Percentiles rank a stretch among this genome's conserved stretches.
phyloP scores from a whole-genome alignment of 2,329 filamentous ascomycete species.

The Talaromyces sp. region DNA sequence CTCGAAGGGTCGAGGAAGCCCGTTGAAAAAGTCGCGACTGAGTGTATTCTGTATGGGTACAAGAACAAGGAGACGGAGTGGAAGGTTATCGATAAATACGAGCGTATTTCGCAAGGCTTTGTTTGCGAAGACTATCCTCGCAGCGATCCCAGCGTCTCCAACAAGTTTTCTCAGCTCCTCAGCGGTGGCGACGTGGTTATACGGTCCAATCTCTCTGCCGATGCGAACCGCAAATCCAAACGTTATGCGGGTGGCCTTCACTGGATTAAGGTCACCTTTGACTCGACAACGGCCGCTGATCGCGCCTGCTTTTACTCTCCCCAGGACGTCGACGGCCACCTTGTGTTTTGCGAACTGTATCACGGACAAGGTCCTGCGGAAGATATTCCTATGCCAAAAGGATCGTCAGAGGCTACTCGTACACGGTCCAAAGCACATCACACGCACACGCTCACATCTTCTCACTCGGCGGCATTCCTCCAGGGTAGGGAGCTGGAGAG shows the following conservation, averaged over 20 bases:
- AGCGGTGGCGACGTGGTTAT: conserved; percentile 69
- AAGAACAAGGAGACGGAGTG: conserved; percentile 64
- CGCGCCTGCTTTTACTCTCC: conserved; percentile 66
- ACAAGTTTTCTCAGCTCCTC: conserved; percentile 67
- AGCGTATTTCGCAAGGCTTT: conserved; percentile 70
- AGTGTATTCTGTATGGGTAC: conserved; percentile 84
- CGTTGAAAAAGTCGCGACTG: conserved; percentile 57
- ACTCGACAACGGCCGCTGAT: conserved; percentile 67
- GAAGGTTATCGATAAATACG: conserved; percentile 84
- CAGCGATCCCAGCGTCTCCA: conserved; percentile 67
- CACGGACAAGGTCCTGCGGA: conserved; percentile 59
- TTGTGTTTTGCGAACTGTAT: conserved; percentile 69
- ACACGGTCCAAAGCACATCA: conserved; percentile 26
- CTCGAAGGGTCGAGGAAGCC: conserved; percentile 35
- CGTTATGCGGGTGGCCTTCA: conserved; percentile 77
- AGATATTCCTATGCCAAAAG: conserved; percentile 60
- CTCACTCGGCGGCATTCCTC: conserved; percentile 33
- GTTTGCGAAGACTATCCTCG: conserved; percentile 94
- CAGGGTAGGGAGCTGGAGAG: conserved; percentile 28
- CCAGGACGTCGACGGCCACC: conserved; percentile 64
- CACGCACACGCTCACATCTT: conserved; percentile 31
- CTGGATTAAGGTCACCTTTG: conserved; percentile 87
- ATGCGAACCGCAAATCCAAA: conserved; percentile 75
- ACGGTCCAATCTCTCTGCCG: conserved; percentile 61
- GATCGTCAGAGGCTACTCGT: conserved; percentile 22